Base-by-base conservation (phyloP, 345 rosid species). In the Euphorbia pulcherrima region DNA sequence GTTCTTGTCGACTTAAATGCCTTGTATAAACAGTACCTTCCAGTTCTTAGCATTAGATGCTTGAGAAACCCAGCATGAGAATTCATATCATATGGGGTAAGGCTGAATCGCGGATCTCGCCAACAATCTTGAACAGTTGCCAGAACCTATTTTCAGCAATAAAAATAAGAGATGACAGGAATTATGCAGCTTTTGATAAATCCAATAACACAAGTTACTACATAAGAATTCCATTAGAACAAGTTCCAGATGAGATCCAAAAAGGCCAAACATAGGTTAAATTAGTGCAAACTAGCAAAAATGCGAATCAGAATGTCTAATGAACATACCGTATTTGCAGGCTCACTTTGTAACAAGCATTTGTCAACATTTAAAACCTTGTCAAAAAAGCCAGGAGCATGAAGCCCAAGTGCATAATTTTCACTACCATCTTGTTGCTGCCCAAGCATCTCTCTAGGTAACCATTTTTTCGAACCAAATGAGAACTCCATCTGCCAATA, bases 31-130 rank as follows among this genome's bases (percentile, higher is more conserved):
- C 11, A 72, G 20, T 81, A 93, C 98, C 98, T 90, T 82, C 98
- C 97, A 76, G 87, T 86, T 86, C 98, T 87, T 39, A 93, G 85
- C 87, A 87, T 85, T 70, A 90, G 86, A 85, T 90, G 98, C 84
- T 90, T 93, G 65, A 93, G 92, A 79, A 86, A 93, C 65, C 98
- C 98, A 44, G 50, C 78, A 78, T 93, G 98, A 68, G 94, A 86
- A 74, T 82, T 84, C 79, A 82, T 83, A 68, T 90, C 74, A 74
- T 89, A 90, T 14, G 98, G 97, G 77, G 94, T 89, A 76, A 93
- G 88, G 71, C 76, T 83, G 48, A 89, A 69, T 55, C 75, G 72
- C 9, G 90, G 83, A 77, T 90, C 90, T 83, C 88, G 89, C 98
- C 97, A 93, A 72, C 75, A 82, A 64, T 86, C 88, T 84, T 93